Conservation (phyloP, 2,329 filamentous ascomycete genomes). For the Stromatinia cepivora region DNA sequence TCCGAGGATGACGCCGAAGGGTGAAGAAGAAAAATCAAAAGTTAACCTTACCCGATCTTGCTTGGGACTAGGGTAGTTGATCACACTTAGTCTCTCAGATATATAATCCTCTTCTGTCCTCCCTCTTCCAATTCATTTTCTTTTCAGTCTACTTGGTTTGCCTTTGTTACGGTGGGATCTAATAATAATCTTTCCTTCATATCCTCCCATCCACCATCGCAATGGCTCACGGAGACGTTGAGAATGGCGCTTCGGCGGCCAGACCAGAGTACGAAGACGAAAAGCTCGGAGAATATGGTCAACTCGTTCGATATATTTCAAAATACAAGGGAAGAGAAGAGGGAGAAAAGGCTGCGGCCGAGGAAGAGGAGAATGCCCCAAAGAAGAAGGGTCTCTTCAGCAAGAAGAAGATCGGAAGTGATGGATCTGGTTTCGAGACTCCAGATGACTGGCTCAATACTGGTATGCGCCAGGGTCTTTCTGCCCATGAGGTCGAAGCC, state of each 20-base stretch:
- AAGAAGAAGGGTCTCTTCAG: slow-evolving; percentile 48
- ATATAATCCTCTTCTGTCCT: slow-evolving; percentile 12
- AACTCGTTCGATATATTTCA: slow-evolving; percentile 66
- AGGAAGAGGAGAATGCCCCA: slow-evolving; percentile 44
- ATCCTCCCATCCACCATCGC: slow-evolving; percentile 12
- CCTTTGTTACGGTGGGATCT: slow-evolving; percentile 21
- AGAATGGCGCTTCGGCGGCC: slow-evolving; percentile 21
- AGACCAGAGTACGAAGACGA: slow-evolving; percentile 30
- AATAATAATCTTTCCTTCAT: slow-evolving; percentile 22
- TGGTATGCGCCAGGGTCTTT: slow-evolving; percentile 65
- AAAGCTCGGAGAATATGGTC: slow-evolving; percentile 60
- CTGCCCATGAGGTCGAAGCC: slow-evolving; percentile 57
- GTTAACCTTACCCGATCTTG: slow-evolving; percentile 22
- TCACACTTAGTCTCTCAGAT: slow-evolving; percentile 19
- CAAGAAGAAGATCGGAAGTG: slow-evolving; percentile 43
- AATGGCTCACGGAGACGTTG: slow-evolving; percentile 23
- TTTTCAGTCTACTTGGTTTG: slow-evolving; percentile 15
- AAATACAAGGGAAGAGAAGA: slow-evolving; percentile 63
- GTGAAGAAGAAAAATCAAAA: slow-evolving; percentile 18
- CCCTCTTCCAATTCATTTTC: neutral
- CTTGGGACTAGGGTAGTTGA: slow-evolving; percentile 14
- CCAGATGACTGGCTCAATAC: slow-evolving; percentile 70
- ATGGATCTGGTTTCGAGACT: slow-evolving; percentile 42
- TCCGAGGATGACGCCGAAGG: slow-evolving; percentile 24
- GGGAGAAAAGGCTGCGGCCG: slow-evolving; percentile 46